phyloP scores from a whole-genome alignment of 805 yeast species.

The Priceomyces castillae region DNA sequence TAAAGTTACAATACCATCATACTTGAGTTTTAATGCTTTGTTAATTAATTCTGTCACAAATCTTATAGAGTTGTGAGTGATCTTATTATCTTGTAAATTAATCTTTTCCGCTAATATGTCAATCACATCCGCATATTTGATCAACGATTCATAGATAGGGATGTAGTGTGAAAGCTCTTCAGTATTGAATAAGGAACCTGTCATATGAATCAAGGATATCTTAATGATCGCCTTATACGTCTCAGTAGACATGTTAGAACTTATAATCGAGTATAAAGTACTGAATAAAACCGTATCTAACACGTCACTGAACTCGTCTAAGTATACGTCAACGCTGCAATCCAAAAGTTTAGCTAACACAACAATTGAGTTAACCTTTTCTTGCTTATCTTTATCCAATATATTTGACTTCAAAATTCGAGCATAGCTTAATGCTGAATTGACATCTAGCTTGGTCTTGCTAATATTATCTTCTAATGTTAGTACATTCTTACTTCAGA shows the following conservation, averaged over 20 bases:
- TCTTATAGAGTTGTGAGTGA: slow-evolving; percentile 42
- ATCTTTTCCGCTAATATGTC: slow-evolving; percentile 43
- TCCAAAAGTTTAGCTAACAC: slow-evolving; percentile 54
- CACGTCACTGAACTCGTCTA: slow-evolving; percentile 29
- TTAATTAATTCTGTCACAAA: slow-evolving; percentile 45
- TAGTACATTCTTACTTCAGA: slow-evolving; percentile 7
- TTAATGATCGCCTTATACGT: slow-evolving; percentile 46
- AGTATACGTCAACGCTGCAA: slow-evolving; percentile 40
- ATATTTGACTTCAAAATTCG: slow-evolving; percentile 40
- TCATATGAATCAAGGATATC: slow-evolving; percentile 39
- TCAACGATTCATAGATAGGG: slow-evolving; percentile 36
- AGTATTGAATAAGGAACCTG: slow-evolving; percentile 42
- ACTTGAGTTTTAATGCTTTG: slow-evolving; percentile 40
- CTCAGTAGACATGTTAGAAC: slow-evolving; percentile 41
- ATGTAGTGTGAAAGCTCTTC: slow-evolving; percentile 33
- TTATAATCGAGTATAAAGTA: slow-evolving; percentile 40
- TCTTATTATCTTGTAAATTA: slow-evolving; percentile 43
- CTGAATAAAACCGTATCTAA: slow-evolving; percentile 42
- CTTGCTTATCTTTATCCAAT: slow-evolving; percentile 47
- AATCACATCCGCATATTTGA: slow-evolving; percentile 39
- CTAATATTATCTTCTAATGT: slow-evolving; percentile 20
- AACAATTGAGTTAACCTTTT: slow-evolving; percentile 50
- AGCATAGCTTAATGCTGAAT: slow-evolving; percentile 34
- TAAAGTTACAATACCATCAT: slow-evolving; percentile 43
- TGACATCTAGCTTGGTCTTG: slow-evolving; percentile 30